phyloP scores from a whole-genome alignment of 805 yeast genomes.

The Ogataea polymorpha region DNA sequence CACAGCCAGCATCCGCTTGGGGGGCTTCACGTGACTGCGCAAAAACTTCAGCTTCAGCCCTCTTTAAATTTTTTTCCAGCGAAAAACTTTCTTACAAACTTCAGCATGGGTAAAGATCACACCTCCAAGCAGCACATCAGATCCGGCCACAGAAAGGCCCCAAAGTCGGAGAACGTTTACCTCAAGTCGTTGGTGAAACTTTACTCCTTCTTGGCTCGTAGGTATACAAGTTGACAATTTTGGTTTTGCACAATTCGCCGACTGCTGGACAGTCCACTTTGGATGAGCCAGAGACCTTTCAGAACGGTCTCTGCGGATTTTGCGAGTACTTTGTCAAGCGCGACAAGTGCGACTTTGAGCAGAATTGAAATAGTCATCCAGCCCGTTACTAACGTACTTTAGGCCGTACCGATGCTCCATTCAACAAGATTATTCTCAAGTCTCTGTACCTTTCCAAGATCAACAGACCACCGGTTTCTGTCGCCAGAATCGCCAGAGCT shows the following conservation, averaged over 20 bases:
- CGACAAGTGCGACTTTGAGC: slow-evolving; percentile 12
- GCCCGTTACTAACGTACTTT: slow-evolving; percentile 31
- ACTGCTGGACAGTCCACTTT: slow-evolving; percentile 13
- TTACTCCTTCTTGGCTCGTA: slow-evolving; percentile 99
- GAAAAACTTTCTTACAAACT: slow-evolving; percentile 12
- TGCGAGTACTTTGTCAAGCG: slow-evolving; percentile 6
- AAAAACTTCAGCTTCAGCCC: not conserved
- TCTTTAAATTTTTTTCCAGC: slow-evolving; percentile 3
- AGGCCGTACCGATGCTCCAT: slow-evolving; percentile 98
- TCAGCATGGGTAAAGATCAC: slow-evolving; percentile 95
- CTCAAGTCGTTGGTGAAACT: slow-evolving; percentile 95
- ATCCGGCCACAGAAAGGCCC: slow-evolving; percentile 97
- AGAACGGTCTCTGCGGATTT: slow-evolving; percentile 5
- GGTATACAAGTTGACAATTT: slow-evolving; percentile 41
- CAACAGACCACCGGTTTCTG: slow-evolving; percentile 99
- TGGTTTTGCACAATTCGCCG: slow-evolving; percentile 23
- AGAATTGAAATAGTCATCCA: slow-evolving; percentile 12
- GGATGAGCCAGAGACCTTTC: slow-evolving; percentile 7
- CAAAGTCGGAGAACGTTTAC: slow-evolving; percentile 99
- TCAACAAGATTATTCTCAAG: slow-evolving; percentile 96
- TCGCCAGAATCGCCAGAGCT: slow-evolving; percentile 85
- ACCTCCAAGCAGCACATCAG: slow-evolving; percentile 93
- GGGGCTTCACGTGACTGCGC: slow-evolving; percentile 7
- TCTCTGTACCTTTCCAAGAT: slow-evolving; percentile 95
- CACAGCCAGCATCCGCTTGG: slow-evolving; percentile 3